A percentile compares a stretch with the other conserved stretches of the same genome.
Evolutionary conservation across 2,329 filamentous ascomycete genomes (phyloP).

Genomic region (Pleomassaria siparia): DNA sequence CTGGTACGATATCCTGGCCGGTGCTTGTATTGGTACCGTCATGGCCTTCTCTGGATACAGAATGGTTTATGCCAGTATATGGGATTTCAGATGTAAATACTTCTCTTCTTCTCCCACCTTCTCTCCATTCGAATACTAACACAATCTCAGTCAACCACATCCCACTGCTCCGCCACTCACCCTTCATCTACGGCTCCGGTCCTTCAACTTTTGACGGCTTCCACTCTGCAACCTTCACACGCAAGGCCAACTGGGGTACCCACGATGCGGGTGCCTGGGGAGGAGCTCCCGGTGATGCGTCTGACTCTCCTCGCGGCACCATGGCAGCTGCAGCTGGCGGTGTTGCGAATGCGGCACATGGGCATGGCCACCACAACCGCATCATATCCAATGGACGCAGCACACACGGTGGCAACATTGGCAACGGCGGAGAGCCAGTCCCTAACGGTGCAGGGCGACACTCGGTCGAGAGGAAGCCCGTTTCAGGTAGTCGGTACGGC

Average conservation of each 20-base stretch:
- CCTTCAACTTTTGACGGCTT: conserved; percentile 48
- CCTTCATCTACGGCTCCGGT: conserved; percentile 55
- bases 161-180: conserved; percentile 60
- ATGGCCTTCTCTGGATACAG: conserved; percentile 67
- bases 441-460: conserved; percentile 9
- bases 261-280: conserved; percentile 43
- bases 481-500: conserved; percentile 25
- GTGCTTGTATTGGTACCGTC: conserved; percentile 64
- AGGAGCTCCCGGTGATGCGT: conserved; percentile 48
- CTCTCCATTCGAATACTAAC: neutral
- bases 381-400: conserved; percentile 28
- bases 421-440: conserved; percentile 7
- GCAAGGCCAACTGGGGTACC: conserved; percentile 62
- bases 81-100: conserved; percentile 62
- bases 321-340: conserved; percentile 22
- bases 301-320: conserved; percentile 38
- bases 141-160: conserved; percentile 56
- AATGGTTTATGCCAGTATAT: conserved; percentile 68
- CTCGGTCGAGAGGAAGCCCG: conserved; percentile 33
- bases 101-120: neutral
- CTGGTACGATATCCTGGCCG: conserved; percentile 72
- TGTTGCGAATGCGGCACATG: conserved; percentile 10
- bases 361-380: conserved; percentile 12
- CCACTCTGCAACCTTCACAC: conserved; percentile 59
- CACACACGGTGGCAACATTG: conserved; percentile 21